Base-by-base conservation (phyloP, 129 eudicot species). In the Apium graveolens region DNA sequence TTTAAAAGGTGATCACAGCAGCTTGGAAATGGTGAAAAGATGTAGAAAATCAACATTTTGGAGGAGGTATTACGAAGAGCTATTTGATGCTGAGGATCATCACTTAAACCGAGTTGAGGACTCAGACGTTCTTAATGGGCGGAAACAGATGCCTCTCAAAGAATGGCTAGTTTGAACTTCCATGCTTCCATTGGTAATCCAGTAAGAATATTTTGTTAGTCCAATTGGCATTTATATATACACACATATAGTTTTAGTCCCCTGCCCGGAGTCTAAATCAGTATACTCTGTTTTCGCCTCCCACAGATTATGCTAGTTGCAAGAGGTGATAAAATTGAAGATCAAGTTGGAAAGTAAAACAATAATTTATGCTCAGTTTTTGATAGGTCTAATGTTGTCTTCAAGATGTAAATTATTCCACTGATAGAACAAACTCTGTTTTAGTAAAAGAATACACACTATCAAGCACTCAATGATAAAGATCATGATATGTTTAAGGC, bases 21-120 rank as follows among this genome's bases (percentile, higher is more conserved):
- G 93, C 85, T 81, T 87, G 82, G 98, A 93, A 44, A 57, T 90
- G 57, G 85, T 89, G 78, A 87, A 77, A 65, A 88, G 85, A 75
- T 79, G 88, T 69, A 90, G 80, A 79, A 83, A 89, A 60, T 80
- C 87, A 1, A 84, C 94, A 46, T 74, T 83, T 26, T 84, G 92
- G 87, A 92, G 91, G 82, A 88, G 80, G 84, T 85, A 87, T 75
- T 92, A 88, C 49, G 88, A 85, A 83, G 96, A 90, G 71, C 87
- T 87, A 17, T 86, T 88, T 60, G 76, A 74, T 76, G 86, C 87
- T 27, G 91, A 85, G 69, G 86, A 85, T 49, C 83, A 87, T 51
- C 77, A 80, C 34, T 81, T 42, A 38, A 29, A 70, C 69, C 73
- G 62, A 37, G 57, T 78, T 45, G 70, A 80, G 17, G 87, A 78